Evolutionary conservation across 495 filamentous ascomycete species (phyloP).

Genomic region (Xylaria grammica): DNA sequence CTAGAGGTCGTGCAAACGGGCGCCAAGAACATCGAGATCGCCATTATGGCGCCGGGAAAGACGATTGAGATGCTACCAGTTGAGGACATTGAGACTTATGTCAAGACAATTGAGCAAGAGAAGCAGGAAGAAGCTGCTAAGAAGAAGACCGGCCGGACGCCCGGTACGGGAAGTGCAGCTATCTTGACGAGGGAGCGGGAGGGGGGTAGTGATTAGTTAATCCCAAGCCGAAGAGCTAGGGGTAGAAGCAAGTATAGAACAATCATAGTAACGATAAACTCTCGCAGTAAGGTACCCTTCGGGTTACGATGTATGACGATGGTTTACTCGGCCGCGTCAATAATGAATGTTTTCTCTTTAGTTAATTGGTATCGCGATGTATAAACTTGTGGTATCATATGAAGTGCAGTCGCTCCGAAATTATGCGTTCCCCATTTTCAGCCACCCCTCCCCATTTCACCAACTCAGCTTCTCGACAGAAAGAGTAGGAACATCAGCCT

Average conservation of each 20-base stretch:
- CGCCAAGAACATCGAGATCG: slow-evolving; percentile 99
- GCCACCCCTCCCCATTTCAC: not conserved
- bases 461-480: not conserved
- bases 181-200: slow-evolving; percentile 74
- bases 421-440: slow-evolving; percentile 19
- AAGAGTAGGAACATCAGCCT: slow-evolving; percentile 56
- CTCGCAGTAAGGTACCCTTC: slow-evolving; percentile 1
- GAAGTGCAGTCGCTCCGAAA: slow-evolving; percentile 35
- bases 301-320: slow-evolving; percentile 11
- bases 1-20: slow-evolving; percentile 98
- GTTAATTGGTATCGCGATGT: slow-evolving; percentile 27
- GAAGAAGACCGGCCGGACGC: slow-evolving; percentile 86
- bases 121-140: slow-evolving; percentile 98
- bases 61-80: slow-evolving; percentile 90
- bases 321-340: not conserved
- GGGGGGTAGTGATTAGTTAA: slow-evolving; percentile 42
- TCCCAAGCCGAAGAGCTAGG: slow-evolving; percentile 1
- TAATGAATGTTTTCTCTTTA: slow-evolving; percentile 7
- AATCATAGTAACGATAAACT: slow-evolving; percentile 22
- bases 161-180: slow-evolving; percentile 76
- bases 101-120: slow-evolving; percentile 98
- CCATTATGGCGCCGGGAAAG: slow-evolving; percentile 96
- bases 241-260: slow-evolving; percentile 28
- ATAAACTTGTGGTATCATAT: slow-evolving; percentile 42
- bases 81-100: slow-evolving; percentile 93